A percentile compares a stretch with the other conserved stretches of the same genome.
Evolutionary conservation across 495 filamentous ascomycete genomes (phyloP).

Genomic region (Daldinia vernicosa): DNA sequence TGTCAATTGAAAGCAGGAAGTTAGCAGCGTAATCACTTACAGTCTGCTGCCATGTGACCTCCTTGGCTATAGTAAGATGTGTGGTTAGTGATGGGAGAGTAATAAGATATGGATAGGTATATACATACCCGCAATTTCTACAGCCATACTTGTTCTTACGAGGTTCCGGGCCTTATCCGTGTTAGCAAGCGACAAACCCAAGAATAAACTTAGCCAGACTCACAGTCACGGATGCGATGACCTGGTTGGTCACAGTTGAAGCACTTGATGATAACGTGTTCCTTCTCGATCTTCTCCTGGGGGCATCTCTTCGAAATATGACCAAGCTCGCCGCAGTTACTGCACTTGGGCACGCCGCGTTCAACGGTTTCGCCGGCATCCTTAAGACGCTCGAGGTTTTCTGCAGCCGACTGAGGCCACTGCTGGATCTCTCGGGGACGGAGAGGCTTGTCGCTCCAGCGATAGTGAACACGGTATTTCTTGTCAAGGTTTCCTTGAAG

Average conservation of each 20-base stretch:
- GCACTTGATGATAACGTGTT: constrained; percentile 70
- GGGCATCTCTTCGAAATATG: constrained; percentile 73
- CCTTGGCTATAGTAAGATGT: constrained; percentile 41
- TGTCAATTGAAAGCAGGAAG: constrained; percentile 52
- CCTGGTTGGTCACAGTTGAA: constrained; percentile 75
- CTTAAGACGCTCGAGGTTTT: constrained; percentile 77
- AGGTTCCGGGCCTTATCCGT: constrained; percentile 54
- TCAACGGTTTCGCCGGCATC: constrained; percentile 77
- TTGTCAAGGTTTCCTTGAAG: constrained; percentile 81
- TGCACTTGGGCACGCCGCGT: constrained; percentile 72
- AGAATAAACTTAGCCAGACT: constrained; percentile 39
- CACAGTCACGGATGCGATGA: constrained; percentile 77
- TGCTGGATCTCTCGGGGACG: constrained; percentile 66
- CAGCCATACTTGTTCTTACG: constrained; percentile 71
- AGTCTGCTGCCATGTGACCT: constrained; percentile 55
- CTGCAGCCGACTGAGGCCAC: constrained; percentile 71
- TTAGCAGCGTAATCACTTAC: constrained; percentile 42
- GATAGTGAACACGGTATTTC: constrained; percentile 77
- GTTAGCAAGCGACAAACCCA: constrained; percentile 43
- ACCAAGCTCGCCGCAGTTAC: constrained; percentile 77
- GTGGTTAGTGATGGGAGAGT: not conserved
- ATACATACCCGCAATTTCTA: constrained; percentile 80
- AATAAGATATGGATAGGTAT: not conserved
- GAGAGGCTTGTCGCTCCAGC: constrained; percentile 67
- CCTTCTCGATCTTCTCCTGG: constrained; percentile 63